phyloP scores from a whole-genome alignment of 2,329 filamentous ascomycete genomes.

The Penicillium fuscoglaucum region DNA sequence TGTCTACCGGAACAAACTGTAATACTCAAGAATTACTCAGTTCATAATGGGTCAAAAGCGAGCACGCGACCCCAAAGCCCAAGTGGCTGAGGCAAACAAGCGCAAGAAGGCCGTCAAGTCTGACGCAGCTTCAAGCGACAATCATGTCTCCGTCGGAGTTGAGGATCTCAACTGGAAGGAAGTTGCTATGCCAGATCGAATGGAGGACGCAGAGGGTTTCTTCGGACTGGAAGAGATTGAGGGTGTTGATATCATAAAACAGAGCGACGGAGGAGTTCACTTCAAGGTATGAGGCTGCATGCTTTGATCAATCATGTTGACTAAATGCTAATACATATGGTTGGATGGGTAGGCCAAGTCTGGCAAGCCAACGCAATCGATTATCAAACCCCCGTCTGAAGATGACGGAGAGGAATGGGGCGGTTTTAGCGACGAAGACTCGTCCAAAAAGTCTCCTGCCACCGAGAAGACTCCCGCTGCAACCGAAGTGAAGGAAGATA shows the following conservation, averaged over 20 bases:
- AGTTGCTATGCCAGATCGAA: conserved; percentile 69
- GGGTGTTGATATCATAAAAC: conserved; percentile 78
- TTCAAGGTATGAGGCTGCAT: conserved; percentile 40
- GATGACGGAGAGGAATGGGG: conserved; percentile 59
- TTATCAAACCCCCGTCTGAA: conserved; percentile 26
- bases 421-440: conserved; percentile 61
- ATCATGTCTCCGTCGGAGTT: conserved; percentile 37
- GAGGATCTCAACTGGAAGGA: conserved; percentile 63
- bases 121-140: conserved; percentile 17
- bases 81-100: conserved; percentile 36
- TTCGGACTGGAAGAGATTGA: conserved; percentile 90
- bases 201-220: conserved; percentile 91
- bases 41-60: conserved; percentile 40
- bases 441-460: conserved; percentile 20
- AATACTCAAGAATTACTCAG: not conserved
- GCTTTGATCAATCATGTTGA: conserved; percentile 1
- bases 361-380: conserved; percentile 37
- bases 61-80: conserved; percentile 33
- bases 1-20: conserved; percentile 2
- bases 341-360: conserved; percentile 33
- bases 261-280: conserved; percentile 53
- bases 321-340: not conserved
- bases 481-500: conserved; percentile 21
- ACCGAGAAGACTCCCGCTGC: conserved; percentile 9
- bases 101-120: conserved; percentile 33